Evolutionary conservation across 2,329 filamentous ascomycete species (phyloP), one percentile per base, ranked within the genome.

Genomic region (Colletotrichum eremochloae): DNA sequence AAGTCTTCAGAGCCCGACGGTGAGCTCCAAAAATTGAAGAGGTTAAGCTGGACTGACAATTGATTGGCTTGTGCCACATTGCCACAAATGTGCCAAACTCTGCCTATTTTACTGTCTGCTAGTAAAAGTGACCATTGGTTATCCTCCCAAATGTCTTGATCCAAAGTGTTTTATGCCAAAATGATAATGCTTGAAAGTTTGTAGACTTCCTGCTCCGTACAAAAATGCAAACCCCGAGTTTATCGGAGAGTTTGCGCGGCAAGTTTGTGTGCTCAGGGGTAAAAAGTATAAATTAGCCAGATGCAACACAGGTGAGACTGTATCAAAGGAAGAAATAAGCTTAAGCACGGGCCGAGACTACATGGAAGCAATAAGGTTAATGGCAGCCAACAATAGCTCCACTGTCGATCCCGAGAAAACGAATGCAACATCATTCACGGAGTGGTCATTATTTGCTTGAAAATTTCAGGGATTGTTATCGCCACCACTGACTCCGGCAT

Each of bases 271-370:
- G 31, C 29, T 20, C n/a, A 52, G 24, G 42, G 56, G 65, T 24
- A 48, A 29, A 68, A 68, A 64, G 24, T 33, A 15, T 68, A 63
- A 68, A 18, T 52, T 38, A 31, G 57, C n/a, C 2, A 5, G 20
- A n/a, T 63, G 68, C 68, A 71, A 68, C 58, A 58, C 29, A 44
- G 58, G 50, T 48, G 68, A 68, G 64, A 63, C 64, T 71, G 15
- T 18, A 40, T 24, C 56, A 62, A 62, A 42, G 18, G 20, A 57
- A 31, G 29, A 24, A 20, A 38, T 31, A 33, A 46, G 53, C 36
- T 40, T 38, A 60, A 58, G 58, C 33, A n/a, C 65, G 53, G 58
- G 29, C 46, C 69, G 31, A 63, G 40, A 46, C 65, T 24, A 24
- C 24, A 24, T 24, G 24, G 58, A 46, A 58, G 40, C 50, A 5